Evolutionary conservation across 2,329 filamentous ascomycete species (phyloP), one percentile per base, ranked within the genome.

Genomic region (Penicillium janthinellum): DNA sequence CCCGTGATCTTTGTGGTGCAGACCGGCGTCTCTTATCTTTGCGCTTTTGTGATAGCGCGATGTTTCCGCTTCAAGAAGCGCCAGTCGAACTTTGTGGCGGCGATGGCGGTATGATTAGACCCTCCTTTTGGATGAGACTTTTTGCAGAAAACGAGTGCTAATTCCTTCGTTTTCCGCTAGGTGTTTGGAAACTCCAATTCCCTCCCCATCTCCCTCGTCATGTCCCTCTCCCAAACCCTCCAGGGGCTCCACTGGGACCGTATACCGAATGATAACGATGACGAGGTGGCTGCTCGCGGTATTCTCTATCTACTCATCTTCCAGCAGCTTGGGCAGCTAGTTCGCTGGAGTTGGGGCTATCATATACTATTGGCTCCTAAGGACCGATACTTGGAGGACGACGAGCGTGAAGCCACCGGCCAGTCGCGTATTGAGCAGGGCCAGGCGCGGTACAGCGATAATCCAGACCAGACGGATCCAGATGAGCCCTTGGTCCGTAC

Each of bases 181-280:
- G 86, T 98, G 51, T 99, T 99, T 75, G 95, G 94, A 69, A 99
- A 99, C 76, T 98, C 94, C 37, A 99, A 99, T 78, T 98, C 95
- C 17, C 84, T 99, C 20, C 95, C 95, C 0, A 98, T 99, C 62
- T 99, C 95, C 0, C 87, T 99, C 57, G 92, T 99, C 63, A 85
- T 98, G 58, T 97, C 94, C 8, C 84, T 99, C 11, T 96, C 94
- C 14, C 90, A 96, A 73, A 99, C 95, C 0, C 83, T 99, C 58
- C 87, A 89, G 69, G 95, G 95, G 5, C 83, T 99, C 35, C 94
- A 98, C 75, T 99, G 95, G 95, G 89, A 94, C 77, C 89, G 87
- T 66, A 86, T 98, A 52, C 90, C 91, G 0, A 90, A 91, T 56
- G 95, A 99, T 69, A 98, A 96, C 70, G 94, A 98, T 70, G 90